Conservation (phyloP, 352 stramenopile species). For the Globisporangium splendens region DNA sequence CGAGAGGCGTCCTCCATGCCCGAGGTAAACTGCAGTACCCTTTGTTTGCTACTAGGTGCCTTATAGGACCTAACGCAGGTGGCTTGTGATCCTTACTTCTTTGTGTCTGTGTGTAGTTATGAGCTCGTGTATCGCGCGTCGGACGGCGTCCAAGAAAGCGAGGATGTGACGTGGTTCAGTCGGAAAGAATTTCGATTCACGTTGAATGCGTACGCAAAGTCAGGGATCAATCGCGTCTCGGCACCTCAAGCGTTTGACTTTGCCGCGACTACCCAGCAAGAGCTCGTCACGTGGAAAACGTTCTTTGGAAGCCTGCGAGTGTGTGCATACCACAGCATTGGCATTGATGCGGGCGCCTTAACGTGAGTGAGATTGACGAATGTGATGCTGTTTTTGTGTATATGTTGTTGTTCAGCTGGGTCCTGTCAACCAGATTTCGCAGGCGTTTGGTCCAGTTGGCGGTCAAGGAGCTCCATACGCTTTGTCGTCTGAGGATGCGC, state of each 20-base stretch:
- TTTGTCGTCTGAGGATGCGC: constrained; percentile 6
- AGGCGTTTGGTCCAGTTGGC: constrained; percentile 16
- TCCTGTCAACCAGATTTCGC: constrained; percentile 21
- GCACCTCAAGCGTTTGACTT: constrained; percentile 64
- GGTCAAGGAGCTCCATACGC: constrained; percentile 5
- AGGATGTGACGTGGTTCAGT: constrained; percentile 61
- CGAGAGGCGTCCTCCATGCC: constrained; percentile 63
- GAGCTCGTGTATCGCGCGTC: constrained; percentile 62
- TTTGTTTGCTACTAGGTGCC: not conserved
- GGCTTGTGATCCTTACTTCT: too few relatives aligned
- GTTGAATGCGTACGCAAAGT: constrained; percentile 56
- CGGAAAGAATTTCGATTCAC: constrained; percentile 67
- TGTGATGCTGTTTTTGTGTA: not conserved
- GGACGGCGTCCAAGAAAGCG: constrained; percentile 56
- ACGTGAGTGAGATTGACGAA: not conserved
- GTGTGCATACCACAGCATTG: not conserved
- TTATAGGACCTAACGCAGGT: too few relatives aligned
- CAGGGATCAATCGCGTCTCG: constrained; percentile 57
- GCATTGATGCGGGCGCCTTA: not conserved
- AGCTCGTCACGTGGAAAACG: constrained; percentile 66
- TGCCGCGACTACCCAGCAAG: constrained; percentile 46
- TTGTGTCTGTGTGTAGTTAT: constrained; percentile 10
- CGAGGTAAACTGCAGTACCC: constrained; percentile 27
- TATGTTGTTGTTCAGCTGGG: constrained; percentile 9
- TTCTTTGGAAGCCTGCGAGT: constrained; percentile 64